Evolutionary conservation across 805 yeast genomes (phyloP).

Genomic region (Maudiozyma pseudohumilis): DNA sequence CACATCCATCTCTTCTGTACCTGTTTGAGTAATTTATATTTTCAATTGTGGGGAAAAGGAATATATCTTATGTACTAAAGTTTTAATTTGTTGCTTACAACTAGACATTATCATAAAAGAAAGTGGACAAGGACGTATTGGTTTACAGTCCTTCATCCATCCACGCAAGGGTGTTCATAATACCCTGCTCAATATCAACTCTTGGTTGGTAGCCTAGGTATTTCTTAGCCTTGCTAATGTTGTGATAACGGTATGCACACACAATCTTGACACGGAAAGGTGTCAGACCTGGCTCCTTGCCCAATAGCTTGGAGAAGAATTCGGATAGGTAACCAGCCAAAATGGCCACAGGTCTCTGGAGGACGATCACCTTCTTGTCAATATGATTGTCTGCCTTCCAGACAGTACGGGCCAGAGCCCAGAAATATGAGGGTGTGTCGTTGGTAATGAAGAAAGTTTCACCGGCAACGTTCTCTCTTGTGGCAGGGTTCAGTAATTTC

Average conservation of each 20-base stretch:
- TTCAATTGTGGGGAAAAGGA: too few relatives aligned
- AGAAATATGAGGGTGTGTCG: slow-evolving; percentile 89
- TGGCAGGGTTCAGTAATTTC: slow-evolving; percentile 43
- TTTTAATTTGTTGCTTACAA: too few relatives aligned
- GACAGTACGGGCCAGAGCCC: slow-evolving; percentile 93
- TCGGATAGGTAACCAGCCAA: slow-evolving; percentile 75
- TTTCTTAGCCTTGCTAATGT: slow-evolving; percentile 75
- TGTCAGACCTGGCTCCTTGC: slow-evolving; percentile 88
- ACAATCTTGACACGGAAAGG: slow-evolving; percentile 90
- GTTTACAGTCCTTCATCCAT: slow-evolving; percentile 63
- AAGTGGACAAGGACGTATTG: too few relatives aligned
- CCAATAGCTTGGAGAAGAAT: slow-evolving; percentile 53
- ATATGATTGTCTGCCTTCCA: slow-evolving; percentile 95
- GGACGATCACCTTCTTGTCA: slow-evolving; percentile 56
- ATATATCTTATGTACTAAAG: too few relatives aligned
- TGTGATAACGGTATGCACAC: slow-evolving; percentile 89
- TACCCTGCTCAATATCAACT: slow-evolving; percentile 72
- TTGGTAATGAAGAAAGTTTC: slow-evolving; percentile 86
- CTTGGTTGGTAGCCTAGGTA: slow-evolving; percentile 72
- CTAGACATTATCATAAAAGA: too few relatives aligned
- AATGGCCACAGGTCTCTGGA: slow-evolving; percentile 69
- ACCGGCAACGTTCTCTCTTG: slow-evolving; percentile 53
- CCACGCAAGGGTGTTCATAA: slow-evolving; percentile 72
- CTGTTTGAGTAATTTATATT: too few relatives aligned
- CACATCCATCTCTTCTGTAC: too few relatives aligned